These are phyloP conservation scores for Schoenoplectus tabernaemontani DNA, from an alignment of 202 grass and related monocot species.

Conservation along the genomic window DNA sequence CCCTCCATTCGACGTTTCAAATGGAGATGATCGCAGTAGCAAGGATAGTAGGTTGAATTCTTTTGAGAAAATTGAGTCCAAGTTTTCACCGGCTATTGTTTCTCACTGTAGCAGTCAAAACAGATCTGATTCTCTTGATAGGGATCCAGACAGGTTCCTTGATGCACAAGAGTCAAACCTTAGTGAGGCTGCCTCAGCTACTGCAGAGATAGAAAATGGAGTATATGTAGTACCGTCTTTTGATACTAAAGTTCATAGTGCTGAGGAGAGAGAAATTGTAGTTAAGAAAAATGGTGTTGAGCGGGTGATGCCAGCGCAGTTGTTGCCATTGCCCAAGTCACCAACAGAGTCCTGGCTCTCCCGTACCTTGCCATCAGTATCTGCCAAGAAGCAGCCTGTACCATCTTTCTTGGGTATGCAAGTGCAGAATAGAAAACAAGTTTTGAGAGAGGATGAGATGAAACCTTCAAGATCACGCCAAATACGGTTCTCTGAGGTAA, in stretches of 20 bases:
- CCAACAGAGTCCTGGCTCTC: slow-evolving; percentile 98
- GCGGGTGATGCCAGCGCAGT: slow-evolving; percentile 28
- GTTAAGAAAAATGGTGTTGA: slow-evolving; percentile 23
- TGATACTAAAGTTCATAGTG: slow-evolving; percentile 19
- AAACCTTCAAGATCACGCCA: slow-evolving; percentile 35
- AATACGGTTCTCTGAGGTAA: slow-evolving; percentile 84
- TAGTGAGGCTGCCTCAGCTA: slow-evolving; percentile 6
- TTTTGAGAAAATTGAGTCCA: slow-evolving; percentile 41
- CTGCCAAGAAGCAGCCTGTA: slow-evolving; percentile 39
- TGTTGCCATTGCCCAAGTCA: slow-evolving; percentile 72
- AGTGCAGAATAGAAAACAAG: slow-evolving; percentile 71
- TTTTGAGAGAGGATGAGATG: slow-evolving; percentile 37
- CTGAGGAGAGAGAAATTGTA: neutral
- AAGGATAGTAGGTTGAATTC: slow-evolving; percentile 43
- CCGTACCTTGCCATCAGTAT: slow-evolving; percentile 60
- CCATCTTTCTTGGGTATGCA: slow-evolving; percentile 86
- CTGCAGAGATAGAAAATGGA: slow-evolving; percentile 5
- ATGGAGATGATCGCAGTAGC: slow-evolving; percentile 41
- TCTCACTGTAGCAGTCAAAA: slow-evolving; percentile 52
- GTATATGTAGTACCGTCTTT: neutral
- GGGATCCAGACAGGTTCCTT: slow-evolving; percentile 43
- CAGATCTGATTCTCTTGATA: slow-evolving; percentile 45
- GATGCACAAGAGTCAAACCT: slow-evolving; percentile 39
- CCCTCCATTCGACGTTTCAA: slow-evolving; percentile 29
- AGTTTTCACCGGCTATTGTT: slow-evolving; percentile 20